Percentiles rank a stretch among this genome's conserved stretches.
phyloP scores from a whole-genome alignment of 495 filamentous ascomycete species.

The Baudoinia panamericana region DNA sequence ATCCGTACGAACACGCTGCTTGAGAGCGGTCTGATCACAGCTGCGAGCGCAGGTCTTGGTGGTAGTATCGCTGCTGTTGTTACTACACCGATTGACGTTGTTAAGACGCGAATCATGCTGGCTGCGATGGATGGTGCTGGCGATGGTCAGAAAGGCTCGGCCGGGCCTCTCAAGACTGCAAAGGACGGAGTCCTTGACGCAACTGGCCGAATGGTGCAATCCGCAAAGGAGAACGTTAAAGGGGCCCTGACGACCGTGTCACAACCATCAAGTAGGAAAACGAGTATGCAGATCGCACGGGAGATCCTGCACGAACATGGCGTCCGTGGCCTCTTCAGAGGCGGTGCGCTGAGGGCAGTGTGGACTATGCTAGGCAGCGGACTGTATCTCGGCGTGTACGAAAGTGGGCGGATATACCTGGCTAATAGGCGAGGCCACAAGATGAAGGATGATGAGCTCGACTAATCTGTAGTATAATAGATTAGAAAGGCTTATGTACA shows the following conservation, averaged over 20 bases:
- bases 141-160: conserved; percentile 12
- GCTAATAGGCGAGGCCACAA: conserved; percentile 37
- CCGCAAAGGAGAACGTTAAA: conserved; percentile 19
- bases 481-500: too few relatives aligned
- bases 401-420: conserved; percentile 61
- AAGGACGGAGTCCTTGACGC: conserved; percentile 25
- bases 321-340: conserved; percentile 58
- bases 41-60: conserved; percentile 51
- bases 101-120: conserved; percentile 65
- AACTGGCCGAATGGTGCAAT: conserved; percentile 22
- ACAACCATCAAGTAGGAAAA: conserved; percentile 27
- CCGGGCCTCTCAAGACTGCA: conserved; percentile 6
- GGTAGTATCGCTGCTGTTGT: conserved; percentile 56
- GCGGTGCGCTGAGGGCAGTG: conserved; percentile 56
- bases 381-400: conserved; percentile 76
- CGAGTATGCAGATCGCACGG: conserved; percentile 43
- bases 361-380: conserved; percentile 77
- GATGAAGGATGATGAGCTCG: conserved; percentile 20
- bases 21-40: conserved; percentile 57
- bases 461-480: conserved; percentile 10
- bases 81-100: conserved; percentile 72
- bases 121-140: conserved; percentile 37
- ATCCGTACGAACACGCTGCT: conserved; percentile 29
- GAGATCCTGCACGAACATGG: conserved; percentile 52
- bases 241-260: conserved; percentile 11